Evolutionary conservation across 805 yeast genomes (phyloP).

Genomic region (Saturnispora ahearnii): DNA sequence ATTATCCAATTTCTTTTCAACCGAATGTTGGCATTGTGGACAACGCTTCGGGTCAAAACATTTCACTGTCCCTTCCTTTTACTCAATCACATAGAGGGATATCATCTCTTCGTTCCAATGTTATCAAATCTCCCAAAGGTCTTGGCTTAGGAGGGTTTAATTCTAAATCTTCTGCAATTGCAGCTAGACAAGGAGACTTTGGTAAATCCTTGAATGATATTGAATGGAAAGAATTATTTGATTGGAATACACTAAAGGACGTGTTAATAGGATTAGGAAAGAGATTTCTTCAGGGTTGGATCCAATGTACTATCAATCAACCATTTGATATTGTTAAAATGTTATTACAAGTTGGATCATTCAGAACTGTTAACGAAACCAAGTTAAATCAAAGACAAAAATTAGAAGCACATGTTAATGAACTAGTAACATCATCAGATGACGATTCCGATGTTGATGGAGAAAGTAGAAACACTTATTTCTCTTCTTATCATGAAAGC

Average conservation of each 20-base stretch:
- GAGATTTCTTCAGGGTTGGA: conserved; percentile 60
- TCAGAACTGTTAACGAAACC: conserved; percentile 24
- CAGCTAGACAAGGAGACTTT: neutral
- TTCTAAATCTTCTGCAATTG: conserved; percentile 8
- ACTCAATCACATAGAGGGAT: conserved; percentile 12
- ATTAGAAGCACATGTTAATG: neutral
- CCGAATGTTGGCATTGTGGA: conserved; percentile 29
- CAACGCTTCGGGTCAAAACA: conserved; percentile 26
- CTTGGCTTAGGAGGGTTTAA: conserved; percentile 11
- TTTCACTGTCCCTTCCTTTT: conserved; percentile 27
- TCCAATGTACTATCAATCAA: conserved; percentile 62
- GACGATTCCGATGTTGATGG: conserved; percentile 23
- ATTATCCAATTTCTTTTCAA: conserved; percentile 28
- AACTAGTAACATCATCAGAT: conserved; percentile 1
- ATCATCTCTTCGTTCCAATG: neutral
- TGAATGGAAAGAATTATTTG: conserved; percentile 61
- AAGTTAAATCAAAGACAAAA: neutral
- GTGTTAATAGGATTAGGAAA: conserved; percentile 46
- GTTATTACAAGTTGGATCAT: conserved; percentile 71
- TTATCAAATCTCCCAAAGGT: neutral
- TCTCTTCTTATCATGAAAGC: conserved; percentile 19
- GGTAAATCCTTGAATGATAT: conserved; percentile 31
- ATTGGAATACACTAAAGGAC: conserved; percentile 47
- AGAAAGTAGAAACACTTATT: conserved; percentile 15
- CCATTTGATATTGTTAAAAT: conserved; percentile 82